phyloP scores from a whole-genome alignment of 139 green algal species.

The Coelastrella sp. region DNA sequence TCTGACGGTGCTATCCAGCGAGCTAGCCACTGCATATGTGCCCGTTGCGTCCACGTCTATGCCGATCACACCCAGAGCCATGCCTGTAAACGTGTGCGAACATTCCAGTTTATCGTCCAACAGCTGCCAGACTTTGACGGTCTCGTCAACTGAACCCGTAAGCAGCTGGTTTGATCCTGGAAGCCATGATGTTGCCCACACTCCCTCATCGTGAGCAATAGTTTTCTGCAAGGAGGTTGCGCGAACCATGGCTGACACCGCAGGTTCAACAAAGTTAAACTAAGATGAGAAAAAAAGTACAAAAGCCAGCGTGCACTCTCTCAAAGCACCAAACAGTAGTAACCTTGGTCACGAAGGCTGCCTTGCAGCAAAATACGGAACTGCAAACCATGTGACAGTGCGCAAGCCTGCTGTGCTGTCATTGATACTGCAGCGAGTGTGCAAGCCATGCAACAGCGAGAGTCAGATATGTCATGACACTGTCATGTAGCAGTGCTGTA shows the following conservation, averaged over 20 bases:
- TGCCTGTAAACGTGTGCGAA: conserved; percentile 71
- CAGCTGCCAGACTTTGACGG: conserved; percentile 80
- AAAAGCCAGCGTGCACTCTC: too few relatives aligned
- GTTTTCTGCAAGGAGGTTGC: conserved; percentile 59
- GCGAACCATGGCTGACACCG: conserved; percentile 17
- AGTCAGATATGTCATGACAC: too few relatives aligned
- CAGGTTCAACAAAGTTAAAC: too few relatives aligned
- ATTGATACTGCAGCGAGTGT: too few relatives aligned
- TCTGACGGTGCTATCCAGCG: conserved; percentile 86
- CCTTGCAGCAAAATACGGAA: too few relatives aligned
- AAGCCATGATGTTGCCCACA: conserved; percentile 85
- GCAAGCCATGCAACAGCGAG: too few relatives aligned
- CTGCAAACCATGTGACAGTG: too few relatives aligned
- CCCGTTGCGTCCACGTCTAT: conserved; percentile 76
- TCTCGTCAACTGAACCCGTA: conserved; percentile 89
- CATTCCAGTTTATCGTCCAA: conserved; percentile 26
- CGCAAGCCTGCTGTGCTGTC: too few relatives aligned
- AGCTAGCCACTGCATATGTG: conserved; percentile 76
- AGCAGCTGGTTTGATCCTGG: conserved; percentile 65
- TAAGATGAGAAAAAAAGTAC: too few relatives aligned
- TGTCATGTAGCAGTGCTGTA: too few relatives aligned
- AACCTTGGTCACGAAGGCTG: too few relatives aligned
- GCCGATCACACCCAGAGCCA: conserved; percentile 88
- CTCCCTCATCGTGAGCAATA: conserved; percentile 84
- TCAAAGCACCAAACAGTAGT: too few relatives aligned